Evolutionary conservation across 2,329 filamentous ascomycete genomes (phyloP).

Genomic region (Colletotrichum filicis): DNA sequence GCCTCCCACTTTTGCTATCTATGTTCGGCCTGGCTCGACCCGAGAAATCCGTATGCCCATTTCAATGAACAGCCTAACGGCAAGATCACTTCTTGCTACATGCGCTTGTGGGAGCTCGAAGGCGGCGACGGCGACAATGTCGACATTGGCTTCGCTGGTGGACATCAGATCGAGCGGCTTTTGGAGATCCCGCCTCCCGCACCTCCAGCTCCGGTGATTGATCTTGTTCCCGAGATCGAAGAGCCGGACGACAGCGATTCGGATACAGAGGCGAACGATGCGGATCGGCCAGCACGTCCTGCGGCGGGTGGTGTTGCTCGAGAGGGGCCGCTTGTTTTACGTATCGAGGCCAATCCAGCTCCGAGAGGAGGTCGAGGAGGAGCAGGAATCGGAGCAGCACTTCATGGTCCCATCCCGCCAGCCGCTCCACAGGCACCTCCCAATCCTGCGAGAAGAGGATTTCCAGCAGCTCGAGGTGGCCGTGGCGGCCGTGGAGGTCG

Average conservation of each 20-base stretch:
- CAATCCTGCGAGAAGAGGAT: constrained; percentile 38
- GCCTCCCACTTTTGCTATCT: constrained; percentile 95
- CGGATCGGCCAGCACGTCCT: constrained; percentile 40
- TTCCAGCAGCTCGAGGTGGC: constrained; percentile 36
- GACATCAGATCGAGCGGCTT: constrained; percentile 29
- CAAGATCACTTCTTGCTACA: constrained; percentile 75
- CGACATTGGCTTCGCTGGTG: constrained; percentile 56
- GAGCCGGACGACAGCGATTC: constrained; percentile 47
- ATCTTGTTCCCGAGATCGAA: constrained; percentile 43
- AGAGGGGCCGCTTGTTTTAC: constrained; percentile 67
- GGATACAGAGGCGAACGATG: constrained; percentile 39
- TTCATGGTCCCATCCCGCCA: constrained; percentile 39
- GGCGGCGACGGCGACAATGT: constrained; percentile 76
- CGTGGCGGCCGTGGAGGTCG: constrained; percentile 41
- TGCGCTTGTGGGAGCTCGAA: constrained; percentile 90
- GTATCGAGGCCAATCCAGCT: constrained; percentile 57
- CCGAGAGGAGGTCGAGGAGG: constrained; percentile 40
- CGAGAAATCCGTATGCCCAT: constrained; percentile 86
- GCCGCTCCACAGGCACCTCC: constrained; percentile 43
- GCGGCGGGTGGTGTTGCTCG: constrained; percentile 58
- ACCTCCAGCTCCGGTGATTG: constrained; percentile 23
- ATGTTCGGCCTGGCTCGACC: constrained; percentile 86
- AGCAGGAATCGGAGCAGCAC: constrained; percentile 2
- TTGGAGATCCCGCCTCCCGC: constrained; percentile 23
- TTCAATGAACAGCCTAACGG: constrained; percentile 76